Conservation (phyloP, 164 flowering plant species). For the Echeveria elegans region DNA sequence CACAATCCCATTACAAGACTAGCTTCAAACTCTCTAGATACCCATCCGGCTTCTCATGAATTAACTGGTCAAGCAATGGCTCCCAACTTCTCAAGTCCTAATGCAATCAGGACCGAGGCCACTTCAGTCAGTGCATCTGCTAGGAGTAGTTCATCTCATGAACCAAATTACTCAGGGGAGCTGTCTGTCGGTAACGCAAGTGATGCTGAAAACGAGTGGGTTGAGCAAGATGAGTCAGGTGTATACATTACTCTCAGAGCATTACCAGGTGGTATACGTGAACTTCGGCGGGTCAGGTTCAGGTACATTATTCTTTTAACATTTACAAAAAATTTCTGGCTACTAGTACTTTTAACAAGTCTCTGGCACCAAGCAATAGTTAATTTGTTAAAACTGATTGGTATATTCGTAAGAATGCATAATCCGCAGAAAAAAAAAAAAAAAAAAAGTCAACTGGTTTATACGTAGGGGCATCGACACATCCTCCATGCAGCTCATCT, state of each 20-base stretch:
- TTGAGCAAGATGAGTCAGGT: constrained; percentile 72
- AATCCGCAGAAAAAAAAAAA: not conserved
- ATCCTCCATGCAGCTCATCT: not conserved
- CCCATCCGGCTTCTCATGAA: constrained; percentile 29
- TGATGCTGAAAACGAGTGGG: constrained; percentile 85
- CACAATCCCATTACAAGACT: constrained; percentile 35
- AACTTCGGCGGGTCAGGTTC: constrained; percentile 66
- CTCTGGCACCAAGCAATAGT: not conserved
- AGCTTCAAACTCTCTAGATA: constrained; percentile 83
- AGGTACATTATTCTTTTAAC: constrained; percentile 24
- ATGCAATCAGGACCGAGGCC: constrained; percentile 68
- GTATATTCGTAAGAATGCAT: not conserved
- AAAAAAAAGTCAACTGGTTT: not conserved
- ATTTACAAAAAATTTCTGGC: not conserved
- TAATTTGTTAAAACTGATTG: not conserved
- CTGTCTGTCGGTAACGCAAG: constrained; percentile 25
- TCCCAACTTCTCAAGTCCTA: constrained; percentile 64
- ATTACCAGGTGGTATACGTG: constrained; percentile 51
- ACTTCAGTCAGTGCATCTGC: constrained; percentile 31
- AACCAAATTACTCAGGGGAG: constrained; percentile 70
- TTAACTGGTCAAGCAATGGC: not conserved
- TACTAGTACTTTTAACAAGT: not conserved
- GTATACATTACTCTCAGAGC: constrained; percentile 61
- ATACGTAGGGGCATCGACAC: not conserved
- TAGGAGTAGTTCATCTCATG: constrained; percentile 72